Evolutionary conservation across 2,329 filamentous ascomycete genomes (phyloP), one percentile per base, ranked within the genome.

Genomic region (Aspergillus proliferans): DNA sequence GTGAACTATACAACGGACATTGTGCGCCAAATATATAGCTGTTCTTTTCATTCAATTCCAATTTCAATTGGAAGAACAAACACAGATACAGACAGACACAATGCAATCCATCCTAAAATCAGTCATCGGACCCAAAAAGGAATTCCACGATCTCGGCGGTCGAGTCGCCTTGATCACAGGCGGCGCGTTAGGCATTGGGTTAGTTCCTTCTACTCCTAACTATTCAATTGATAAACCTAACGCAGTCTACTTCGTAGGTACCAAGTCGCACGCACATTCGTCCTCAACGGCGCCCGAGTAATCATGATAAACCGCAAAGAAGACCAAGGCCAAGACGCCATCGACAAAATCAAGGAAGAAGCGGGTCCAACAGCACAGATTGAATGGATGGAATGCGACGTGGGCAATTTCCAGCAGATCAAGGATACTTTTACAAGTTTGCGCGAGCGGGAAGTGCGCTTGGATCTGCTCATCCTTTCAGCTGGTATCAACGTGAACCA

Each of bases 401-500:
- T 75, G 51, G 71, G 68, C 6, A 65, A 65, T 45, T 59, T 74
- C 3, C 58, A 58, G 4, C 52, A 73, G 43, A 62, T 71, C 3
- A 65, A 66, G 43, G 58, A 64, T 10, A 70, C 73, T 2, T 76
- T 75, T 47, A 61, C 58, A 1, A 52, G 55, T 1, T 53, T 74
- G 2, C 57, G 66, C 1, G 58, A 71, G 2, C 58, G 54, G 0
- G 65, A 73, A 9, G 58, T 68, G 1, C 58, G 72, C 1, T 57
- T 76, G 8, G 72, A 76, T 50, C 64, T 73, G 43, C 58, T 75
- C n/a, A 68, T 74, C 0, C 56, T 74, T 1, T 71, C 65, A 0
- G 71, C 73, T 0, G 73, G 73, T 4, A 74, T 76, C 51, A 75
- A 70, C 47, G 67, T 61, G 0, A 73, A 71, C 52, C 63, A 70